Conservation (phyloP, 805 yeast species). For the Metschnikowia henanensis region DNA sequence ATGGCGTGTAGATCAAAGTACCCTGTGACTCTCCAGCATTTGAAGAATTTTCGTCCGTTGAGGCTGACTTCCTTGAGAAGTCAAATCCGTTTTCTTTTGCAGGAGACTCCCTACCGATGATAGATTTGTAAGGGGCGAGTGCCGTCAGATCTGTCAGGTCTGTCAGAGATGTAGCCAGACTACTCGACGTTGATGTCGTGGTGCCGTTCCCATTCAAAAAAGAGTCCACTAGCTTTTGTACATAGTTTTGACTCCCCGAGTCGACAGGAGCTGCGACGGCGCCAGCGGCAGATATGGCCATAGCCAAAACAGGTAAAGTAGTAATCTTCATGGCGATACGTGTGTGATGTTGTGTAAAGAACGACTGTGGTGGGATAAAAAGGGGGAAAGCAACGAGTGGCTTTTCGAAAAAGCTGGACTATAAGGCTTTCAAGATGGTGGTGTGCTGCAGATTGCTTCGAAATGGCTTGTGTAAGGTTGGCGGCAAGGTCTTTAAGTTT, state of each 20-base stretch:
- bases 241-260: background rate
- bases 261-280: conserved; percentile 10
- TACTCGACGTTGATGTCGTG: background rate
- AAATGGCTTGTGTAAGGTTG: too few relatives aligned
- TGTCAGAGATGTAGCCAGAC: background rate
- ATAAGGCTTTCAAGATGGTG: too few relatives aligned
- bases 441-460: too few relatives aligned
- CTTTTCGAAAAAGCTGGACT: background rate
- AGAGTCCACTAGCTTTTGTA: conserved; percentile 5
- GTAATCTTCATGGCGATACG: conserved; percentile 7
- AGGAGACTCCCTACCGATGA: too few relatives aligned
- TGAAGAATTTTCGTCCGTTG: too few relatives aligned
- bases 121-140: too few relatives aligned
- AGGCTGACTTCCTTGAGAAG: too few relatives aligned
- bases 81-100: too few relatives aligned
- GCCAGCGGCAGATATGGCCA: conserved; percentile 9
- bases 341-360: conserved; percentile 15
- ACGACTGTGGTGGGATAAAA: conserved; percentile 24
- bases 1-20: too few relatives aligned
- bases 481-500: too few relatives aligned
- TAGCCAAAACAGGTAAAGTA: conserved; percentile 6
- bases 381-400: background rate
- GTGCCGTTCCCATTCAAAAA: conserved; percentile 1
- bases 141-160: background rate
- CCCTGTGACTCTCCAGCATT: too few relatives aligned